A percentile compares a stretch with the other conserved stretches of the same genome.
Conservation (phyloP, 2,329 filamentous ascomycete species). For the Akanthomyces dipterigenus region DNA sequence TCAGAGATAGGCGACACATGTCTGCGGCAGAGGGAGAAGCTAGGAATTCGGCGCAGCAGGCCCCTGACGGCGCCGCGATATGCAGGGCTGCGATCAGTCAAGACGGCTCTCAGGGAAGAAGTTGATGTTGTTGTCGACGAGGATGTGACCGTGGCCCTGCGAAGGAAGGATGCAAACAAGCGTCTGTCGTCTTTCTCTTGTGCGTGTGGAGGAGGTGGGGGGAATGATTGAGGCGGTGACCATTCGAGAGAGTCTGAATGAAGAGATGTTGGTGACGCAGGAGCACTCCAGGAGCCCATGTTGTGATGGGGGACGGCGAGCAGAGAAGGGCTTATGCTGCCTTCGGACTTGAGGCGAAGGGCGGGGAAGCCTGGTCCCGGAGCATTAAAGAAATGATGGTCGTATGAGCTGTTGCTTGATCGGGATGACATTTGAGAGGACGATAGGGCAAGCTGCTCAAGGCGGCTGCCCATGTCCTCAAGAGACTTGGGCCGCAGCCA, state of each 20-base stretch:
- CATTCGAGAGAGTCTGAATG: background rate
- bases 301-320: background rate
- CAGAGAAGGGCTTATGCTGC: background rate
- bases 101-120: constrained; percentile 25
- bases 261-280: background rate
- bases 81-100: constrained; percentile 25
- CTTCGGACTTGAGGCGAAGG: background rate
- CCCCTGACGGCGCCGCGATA: constrained; percentile 32
- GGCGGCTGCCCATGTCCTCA: constrained; percentile 45
- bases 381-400: background rate
- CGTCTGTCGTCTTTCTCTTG: constrained; percentile 12
- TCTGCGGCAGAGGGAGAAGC: constrained; percentile 18
- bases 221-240: constrained; percentile 1
- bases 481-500: constrained; percentile 47
- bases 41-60: constrained; percentile 33
- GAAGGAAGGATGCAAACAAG: constrained; percentile 23
- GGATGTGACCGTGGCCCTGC: constrained; percentile 29
- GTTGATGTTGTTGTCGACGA: constrained; percentile 33
- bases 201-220: background rate
- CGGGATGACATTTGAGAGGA: background rate
- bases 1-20: constrained; percentile 22
- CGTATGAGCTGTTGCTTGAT: background rate
- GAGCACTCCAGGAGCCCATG: background rate
- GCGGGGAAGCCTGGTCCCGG: background rate
- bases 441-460: constrained; percentile 37